These are phyloP conservation scores for Lipomyces mesembrius DNA, from an alignment of 805 yeast species.

Conservation along the genomic window DNA sequence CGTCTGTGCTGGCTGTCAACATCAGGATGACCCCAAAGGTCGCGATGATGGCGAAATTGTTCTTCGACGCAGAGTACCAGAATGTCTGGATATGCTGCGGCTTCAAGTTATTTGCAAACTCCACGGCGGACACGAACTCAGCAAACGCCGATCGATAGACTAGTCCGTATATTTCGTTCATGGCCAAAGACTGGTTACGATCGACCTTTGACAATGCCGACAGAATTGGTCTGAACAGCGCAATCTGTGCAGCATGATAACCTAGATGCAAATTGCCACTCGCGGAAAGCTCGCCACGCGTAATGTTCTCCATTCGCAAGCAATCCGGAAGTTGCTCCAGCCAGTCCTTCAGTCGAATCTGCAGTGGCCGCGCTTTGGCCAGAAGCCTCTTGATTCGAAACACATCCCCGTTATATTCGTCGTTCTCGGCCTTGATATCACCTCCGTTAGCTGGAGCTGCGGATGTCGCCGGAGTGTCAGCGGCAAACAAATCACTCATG, in stretches of 20 bases:
- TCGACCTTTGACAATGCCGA: slow-evolving; percentile 36
- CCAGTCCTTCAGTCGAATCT: slow-evolving; percentile 46
- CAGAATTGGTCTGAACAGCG: slow-evolving; percentile 39
- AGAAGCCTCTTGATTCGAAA: slow-evolving; percentile 27
- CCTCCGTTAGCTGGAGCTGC: slow-evolving; percentile 3
- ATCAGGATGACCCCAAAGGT: slow-evolving; percentile 40
- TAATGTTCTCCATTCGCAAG: slow-evolving; percentile 38
- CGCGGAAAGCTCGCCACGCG: slow-evolving; percentile 39
- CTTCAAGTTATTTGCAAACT: slow-evolving; percentile 37
- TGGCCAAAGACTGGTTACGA: slow-evolving; percentile 19
- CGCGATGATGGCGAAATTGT: slow-evolving; percentile 38
- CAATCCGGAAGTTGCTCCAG: slow-evolving; percentile 44
- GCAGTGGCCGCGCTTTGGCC: slow-evolving; percentile 37
- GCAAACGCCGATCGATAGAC: slow-evolving; percentile 40
- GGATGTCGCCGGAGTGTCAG: slow-evolving; percentile 14
- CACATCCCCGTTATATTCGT: slow-evolving; percentile 21
- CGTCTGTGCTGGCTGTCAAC: slow-evolving; percentile 34
- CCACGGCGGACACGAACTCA: slow-evolving; percentile 40
- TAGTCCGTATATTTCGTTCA: slow-evolving; percentile 36
- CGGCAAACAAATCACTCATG: slow-evolving; percentile 23
- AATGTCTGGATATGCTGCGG: slow-evolving; percentile 42
- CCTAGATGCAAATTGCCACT: slow-evolving; percentile 41
- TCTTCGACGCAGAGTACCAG: slow-evolving; percentile 42
- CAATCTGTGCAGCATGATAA: slow-evolving; percentile 41
- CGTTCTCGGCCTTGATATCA: not conserved